Conservation (phyloP, 2,329 filamentous ascomycete genomes). For the Pseudocercospora fuligena region DNA sequence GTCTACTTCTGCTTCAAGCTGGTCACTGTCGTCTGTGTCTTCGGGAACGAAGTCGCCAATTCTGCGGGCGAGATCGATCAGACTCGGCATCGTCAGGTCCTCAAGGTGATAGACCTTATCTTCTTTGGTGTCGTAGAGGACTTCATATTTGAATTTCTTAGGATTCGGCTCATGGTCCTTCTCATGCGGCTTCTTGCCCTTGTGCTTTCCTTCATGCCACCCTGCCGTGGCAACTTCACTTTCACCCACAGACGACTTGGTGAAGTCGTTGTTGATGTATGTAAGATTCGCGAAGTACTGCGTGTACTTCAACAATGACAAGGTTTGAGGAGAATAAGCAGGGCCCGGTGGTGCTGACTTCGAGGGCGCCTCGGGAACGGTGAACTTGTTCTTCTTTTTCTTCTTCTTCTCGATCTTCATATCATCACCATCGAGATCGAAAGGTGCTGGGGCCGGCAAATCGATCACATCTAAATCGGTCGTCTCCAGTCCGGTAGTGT, state of each 20-base stretch:
- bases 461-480: constrained; percentile 13
- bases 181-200: constrained; percentile 59
- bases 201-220: constrained; percentile 69
- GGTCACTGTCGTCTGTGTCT: constrained; percentile 31
- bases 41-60: constrained; percentile 65
- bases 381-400: constrained; percentile 57
- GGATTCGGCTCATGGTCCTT: constrained; percentile 61
- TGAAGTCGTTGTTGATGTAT: constrained; percentile 75
- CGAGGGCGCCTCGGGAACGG: constrained; percentile 71
- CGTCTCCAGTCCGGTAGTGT: constrained; percentile 74
- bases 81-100: constrained; percentile 84
- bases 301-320: constrained; percentile 79
- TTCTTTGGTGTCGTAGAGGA: constrained; percentile 84
- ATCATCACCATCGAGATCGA: constrained; percentile 40
- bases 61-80: constrained; percentile 76
- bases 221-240: constrained; percentile 44
- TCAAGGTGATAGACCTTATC: constrained; percentile 75
- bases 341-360: constrained; percentile 78
- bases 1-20: constrained; percentile 30
- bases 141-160: constrained; percentile 71
- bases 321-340: constrained; percentile 82
- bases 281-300: constrained; percentile 98
- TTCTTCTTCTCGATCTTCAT: constrained; percentile 53
- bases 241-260: constrained; percentile 21
- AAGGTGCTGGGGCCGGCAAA: constrained; percentile 25